Conservation (phyloP, 1,284 basidiomycete genomes). For the Pascua sp. region DNA sequence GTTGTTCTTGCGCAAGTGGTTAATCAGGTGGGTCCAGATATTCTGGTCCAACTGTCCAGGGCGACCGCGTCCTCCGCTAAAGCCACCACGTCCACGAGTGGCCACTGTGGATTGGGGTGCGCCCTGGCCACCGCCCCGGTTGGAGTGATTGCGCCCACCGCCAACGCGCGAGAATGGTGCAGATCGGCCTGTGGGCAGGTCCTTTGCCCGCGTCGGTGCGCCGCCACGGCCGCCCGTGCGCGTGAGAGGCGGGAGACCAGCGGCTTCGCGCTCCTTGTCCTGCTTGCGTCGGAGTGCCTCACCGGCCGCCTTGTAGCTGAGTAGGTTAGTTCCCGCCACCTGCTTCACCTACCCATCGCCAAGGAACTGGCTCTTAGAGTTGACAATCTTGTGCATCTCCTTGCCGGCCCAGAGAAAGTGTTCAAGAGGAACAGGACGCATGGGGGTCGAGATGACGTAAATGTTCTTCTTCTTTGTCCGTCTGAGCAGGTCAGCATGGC, state of each 20-base stretch:
- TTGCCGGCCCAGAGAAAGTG: constrained; percentile 93
- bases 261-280: constrained; percentile 94
- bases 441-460: constrained; percentile 95
- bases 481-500: constrained; percentile 51
- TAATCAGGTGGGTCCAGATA: constrained; percentile 88
- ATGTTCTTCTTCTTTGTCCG: constrained; percentile 99
- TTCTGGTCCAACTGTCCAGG: constrained; percentile 80
- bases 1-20: constrained; percentile 75
- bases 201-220: constrained; percentile 50
- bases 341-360: constrained; percentile 59
- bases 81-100: constrained; percentile 53
- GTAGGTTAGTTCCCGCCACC: not conserved
- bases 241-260: constrained; percentile 77
- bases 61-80: constrained; percentile 54
- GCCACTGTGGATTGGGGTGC: constrained; percentile 48
- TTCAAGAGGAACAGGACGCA: constrained; percentile 94
- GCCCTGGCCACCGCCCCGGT: constrained; percentile 44
- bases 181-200: constrained; percentile 41
- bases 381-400: constrained; percentile 89
- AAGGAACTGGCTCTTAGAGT: constrained; percentile 75
- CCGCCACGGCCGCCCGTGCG: constrained; percentile 74
- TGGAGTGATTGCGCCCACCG: constrained; percentile 39
- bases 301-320: constrained; percentile 80
- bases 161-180: constrained; percentile 42
- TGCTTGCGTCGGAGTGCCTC: constrained; percentile 89